These are phyloP conservation scores for Entrophospora sp. DNA, from an alignment of 192 early-diverging fungal genomes.

Conservation along the genomic window DNA sequence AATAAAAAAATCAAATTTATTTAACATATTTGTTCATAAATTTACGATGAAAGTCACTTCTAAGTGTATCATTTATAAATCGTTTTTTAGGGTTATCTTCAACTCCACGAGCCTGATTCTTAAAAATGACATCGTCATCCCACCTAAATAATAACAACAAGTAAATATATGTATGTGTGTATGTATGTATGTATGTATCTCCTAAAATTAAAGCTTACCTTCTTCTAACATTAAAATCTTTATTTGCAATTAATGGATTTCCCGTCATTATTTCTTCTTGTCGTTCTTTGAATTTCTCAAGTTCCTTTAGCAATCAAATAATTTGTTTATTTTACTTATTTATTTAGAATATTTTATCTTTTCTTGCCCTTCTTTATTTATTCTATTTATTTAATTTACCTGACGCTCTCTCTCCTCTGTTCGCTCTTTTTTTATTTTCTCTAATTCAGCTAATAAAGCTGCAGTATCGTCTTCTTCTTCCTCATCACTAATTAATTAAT, in stretches of 20 bases:
- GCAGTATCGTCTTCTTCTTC: conserved; percentile 90
- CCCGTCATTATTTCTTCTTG: conserved; percentile 59
- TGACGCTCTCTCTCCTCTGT: conserved; percentile 82
- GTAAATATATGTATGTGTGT: not conserved
- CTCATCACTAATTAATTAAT: no score
- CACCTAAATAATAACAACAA: conserved; percentile 43
- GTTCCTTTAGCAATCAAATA: no score
- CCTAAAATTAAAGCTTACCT: no score
- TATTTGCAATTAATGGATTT: conserved; percentile 69
- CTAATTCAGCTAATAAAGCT: conserved; percentile 69
- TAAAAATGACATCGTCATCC: conserved; percentile 99
- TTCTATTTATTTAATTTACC: no score
- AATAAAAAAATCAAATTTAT: no score
- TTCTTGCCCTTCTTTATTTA: no score
- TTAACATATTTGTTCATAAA: conserved; percentile 90
- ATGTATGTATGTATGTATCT: not conserved
- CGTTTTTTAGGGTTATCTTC: conserved; percentile 86
- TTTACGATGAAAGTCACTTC: conserved; percentile 93
- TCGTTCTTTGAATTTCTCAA: conserved; percentile 40
- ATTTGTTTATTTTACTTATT: no score
- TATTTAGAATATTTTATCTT: no score
- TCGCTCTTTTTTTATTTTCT: conserved; percentile 90
- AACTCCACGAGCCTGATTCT: conserved; percentile 85
- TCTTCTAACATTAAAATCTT: conserved; percentile 77
- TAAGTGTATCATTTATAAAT: conserved; percentile 94